Percentiles rank a stretch among this genome's conserved stretches.
These are phyloP conservation scores for Septoria linicola DNA, from an alignment of 2,329 filamentous ascomycete species.

Conservation along the genomic window DNA sequence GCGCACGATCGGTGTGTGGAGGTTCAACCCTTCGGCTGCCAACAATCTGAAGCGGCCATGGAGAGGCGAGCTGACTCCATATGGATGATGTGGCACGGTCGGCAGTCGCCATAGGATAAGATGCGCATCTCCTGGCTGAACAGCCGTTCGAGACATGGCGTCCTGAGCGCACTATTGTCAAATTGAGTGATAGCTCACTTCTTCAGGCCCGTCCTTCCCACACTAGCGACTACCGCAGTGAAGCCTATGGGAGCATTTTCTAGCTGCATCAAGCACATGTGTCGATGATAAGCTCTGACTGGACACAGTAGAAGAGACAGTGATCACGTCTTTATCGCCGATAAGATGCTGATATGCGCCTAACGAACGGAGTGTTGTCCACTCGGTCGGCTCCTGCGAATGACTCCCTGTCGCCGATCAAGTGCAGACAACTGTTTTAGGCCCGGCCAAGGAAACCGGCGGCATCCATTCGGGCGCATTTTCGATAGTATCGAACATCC, in stretches of 20 bases:
- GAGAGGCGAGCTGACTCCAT: constrained; percentile 33
- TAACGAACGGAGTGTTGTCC: too few species aligned
- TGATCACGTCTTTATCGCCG: not conserved
- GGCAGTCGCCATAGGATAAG: not conserved
- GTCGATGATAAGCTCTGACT: not conserved
- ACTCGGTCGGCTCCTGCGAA: too few species aligned
- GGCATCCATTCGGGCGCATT: too few species aligned
- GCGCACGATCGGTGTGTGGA: constrained; percentile 68
- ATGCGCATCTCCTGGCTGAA: too few species aligned
- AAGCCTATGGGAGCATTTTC: not conserved
- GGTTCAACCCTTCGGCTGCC: constrained; percentile 58
- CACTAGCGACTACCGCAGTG: too few species aligned
- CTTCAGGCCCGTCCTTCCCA: not conserved
- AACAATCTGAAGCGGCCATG: constrained; percentile 32
- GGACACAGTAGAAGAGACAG: too few species aligned
- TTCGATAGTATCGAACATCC: too few species aligned
- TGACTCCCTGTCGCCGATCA: not conserved
- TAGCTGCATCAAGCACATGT: not conserved
- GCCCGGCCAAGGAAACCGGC: too few species aligned
- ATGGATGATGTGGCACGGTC: constrained; percentile 19
- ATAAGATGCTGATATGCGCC: not conserved
- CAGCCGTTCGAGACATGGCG: too few species aligned
- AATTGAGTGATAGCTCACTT: not conserved
- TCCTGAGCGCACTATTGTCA: too few species aligned
- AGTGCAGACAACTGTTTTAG: too few species aligned